Evolutionary conservation across 345 rosid genomes (phyloP).

Genomic region (Moringa oleifera): DNA sequence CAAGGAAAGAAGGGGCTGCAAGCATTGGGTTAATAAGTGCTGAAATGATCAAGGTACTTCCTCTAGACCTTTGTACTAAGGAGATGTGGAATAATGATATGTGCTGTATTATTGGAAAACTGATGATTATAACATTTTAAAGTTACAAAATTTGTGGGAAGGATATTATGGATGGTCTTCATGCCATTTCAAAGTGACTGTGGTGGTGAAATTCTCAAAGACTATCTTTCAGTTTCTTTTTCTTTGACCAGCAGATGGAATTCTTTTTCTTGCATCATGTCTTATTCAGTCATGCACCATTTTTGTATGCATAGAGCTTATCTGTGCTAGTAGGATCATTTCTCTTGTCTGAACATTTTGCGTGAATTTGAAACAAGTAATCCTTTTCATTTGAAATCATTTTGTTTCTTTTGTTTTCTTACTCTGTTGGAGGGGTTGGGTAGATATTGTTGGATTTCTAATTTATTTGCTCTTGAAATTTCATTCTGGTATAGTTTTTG

Average conservation of each 20-base stretch:
- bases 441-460: constrained; percentile 4
- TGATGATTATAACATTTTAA: constrained; percentile 3
- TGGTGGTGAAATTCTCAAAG: not conserved
- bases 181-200: constrained; percentile 1
- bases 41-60: constrained; percentile 66
- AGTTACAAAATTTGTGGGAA: not conserved
- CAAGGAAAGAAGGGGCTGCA: constrained; percentile 74
- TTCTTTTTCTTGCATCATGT: not conserved
- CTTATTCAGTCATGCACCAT: constrained; percentile 1
- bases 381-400: too few relatives aligned
- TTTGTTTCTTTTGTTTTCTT: not conserved
- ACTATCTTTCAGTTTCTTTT: not conserved
- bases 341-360: not conserved
- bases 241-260: constrained; percentile 3
- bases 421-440: not conserved
- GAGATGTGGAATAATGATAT: not conserved
- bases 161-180: not conserved
- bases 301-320: not conserved
- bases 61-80: constrained; percentile 8
- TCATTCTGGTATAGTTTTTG: constrained; percentile 42
- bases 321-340: constrained; percentile 1
- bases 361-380: not conserved
- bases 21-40: constrained; percentile 60
- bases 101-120: not conserved
- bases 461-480: constrained; percentile 10